These are phyloP conservation scores for Apophysomyces trapeziformis DNA, from an alignment of 371 early-diverging fungal species.

Conservation along the genomic window DNA sequence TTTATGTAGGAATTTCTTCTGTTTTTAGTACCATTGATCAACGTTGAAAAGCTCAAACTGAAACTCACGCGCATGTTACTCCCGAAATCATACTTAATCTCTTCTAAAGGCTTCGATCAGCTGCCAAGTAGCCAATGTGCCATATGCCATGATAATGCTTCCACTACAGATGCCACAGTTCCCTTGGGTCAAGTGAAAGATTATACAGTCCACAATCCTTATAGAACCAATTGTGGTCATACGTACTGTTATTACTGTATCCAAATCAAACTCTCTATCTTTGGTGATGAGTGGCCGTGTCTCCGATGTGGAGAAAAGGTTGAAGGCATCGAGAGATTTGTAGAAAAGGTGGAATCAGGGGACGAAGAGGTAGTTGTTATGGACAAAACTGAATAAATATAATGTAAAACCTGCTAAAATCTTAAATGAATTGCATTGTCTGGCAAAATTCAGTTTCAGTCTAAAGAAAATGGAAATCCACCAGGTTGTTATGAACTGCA, in stretches of 20 bases:
- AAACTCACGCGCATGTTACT: constrained; percentile 58
- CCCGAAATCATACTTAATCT: constrained; percentile 57
- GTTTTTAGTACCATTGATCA: constrained; percentile 86
- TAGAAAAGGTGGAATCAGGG: constrained; percentile 44
- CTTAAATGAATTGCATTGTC: too few relatives aligned
- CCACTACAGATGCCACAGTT: constrained; percentile 34
- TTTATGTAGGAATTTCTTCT: constrained; percentile 81
- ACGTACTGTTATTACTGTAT: constrained; percentile 91
- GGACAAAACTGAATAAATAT: constrained; percentile 15
- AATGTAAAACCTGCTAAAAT: too few relatives aligned
- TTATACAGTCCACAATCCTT: constrained; percentile 69
- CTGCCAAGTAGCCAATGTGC: constrained; percentile 73
- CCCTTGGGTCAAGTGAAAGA: constrained; percentile 34
- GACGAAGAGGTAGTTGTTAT: constrained; percentile 24
- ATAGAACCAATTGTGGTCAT: constrained; percentile 81
- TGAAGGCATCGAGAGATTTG: constrained; percentile 47
- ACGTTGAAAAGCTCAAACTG: constrained; percentile 73
- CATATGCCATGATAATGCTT: constrained; percentile 67
- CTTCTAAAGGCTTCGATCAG: constrained; percentile 58
- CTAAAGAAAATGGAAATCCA: constrained; percentile 1
- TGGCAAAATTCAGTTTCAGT: background rate
- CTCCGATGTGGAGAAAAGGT: constrained; percentile 78
- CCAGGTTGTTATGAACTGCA: background rate
- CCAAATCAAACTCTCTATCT: constrained; percentile 73
- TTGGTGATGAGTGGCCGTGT: constrained; percentile 79